Base-by-base conservation (phyloP, 768 basidiomycete species). In the Russula dissimulans region DNA sequence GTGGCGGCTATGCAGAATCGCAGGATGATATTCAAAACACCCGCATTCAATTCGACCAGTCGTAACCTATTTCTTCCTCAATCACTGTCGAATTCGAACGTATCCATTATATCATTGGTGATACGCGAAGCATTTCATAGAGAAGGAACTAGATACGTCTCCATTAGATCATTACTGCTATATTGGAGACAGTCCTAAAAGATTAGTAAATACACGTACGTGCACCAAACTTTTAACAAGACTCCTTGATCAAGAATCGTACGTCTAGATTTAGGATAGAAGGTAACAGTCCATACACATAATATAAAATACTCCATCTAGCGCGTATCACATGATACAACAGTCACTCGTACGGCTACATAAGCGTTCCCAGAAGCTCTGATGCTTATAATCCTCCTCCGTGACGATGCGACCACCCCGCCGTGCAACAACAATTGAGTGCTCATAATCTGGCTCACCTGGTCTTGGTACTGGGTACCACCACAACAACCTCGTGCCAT, bases 1-100 rank as follows among this genome's bases (percentile, higher is more conserved):
- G 81, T 3, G 79, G 80, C 1, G 84, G 84, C 0, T 84, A 80
- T 84, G 78, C 79, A 26, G 85, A 86, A 65, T 79, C 87, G 62
- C 75, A 85, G 43, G 79, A 76, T 26, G 79, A 76, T 32, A 83
- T 89, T 46, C 74, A 74, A 51, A 51, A 80, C 0, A 78, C 82
- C 5, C 76, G 72, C 38, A 69, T 81, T 15, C 67, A 75, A 38
- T 52, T 58, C 32, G 36, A 45, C 45, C 46, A n/a, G 17, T 57
- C 26, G 43, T 51, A 17, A 31, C n/a, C 18, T 32, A n/a, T 8
- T 1, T 52, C 36, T 15, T 38, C 39, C 53, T 41, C 26, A 34
- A 1, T 15, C 8, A 14, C 2, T 18, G 15, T 17, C 26, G 43
- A 64, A 39, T 31, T 50, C 29, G 36, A 14, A 26, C 38, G 31